phyloP scores from a whole-genome alignment of 257 asterid genomes.

The Phtheirospermum japonicum region DNA sequence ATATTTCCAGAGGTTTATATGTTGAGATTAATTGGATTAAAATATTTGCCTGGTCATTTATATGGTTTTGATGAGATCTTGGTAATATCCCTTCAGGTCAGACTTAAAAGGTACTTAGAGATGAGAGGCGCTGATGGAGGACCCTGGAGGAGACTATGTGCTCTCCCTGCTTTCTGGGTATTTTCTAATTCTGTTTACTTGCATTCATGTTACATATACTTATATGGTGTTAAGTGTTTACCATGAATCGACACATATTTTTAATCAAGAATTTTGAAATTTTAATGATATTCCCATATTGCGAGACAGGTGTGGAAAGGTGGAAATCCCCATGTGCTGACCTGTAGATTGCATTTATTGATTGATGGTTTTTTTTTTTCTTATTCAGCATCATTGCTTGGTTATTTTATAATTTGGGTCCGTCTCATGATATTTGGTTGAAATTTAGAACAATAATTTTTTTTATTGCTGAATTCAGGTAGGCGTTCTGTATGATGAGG shows the following conservation, averaged over 20 bases:
- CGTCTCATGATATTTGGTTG: too few relatives aligned
- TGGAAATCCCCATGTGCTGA: background rate
- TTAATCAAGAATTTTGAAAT: background rate
- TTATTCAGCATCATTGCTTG: too few relatives aligned
- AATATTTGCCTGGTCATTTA: background rate
- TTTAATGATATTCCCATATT: too few relatives aligned
- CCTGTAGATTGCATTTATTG: conserved; percentile 5
- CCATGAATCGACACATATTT: too few relatives aligned
- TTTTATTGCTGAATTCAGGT: conserved; percentile 44
- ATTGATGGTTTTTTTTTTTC: background rate
- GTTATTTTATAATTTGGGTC: too few relatives aligned
- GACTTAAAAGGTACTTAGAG: conserved; percentile 96
- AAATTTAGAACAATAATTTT: background rate
- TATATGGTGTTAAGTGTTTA: too few relatives aligned
- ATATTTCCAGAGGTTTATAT: conserved; percentile 88
- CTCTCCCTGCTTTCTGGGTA: conserved; percentile 98
- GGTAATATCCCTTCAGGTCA: conserved; percentile 52
- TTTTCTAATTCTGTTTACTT: conserved; percentile 11
- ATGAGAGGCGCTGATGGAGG: conserved; percentile 99
- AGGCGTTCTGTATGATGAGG: conserved; percentile 84
- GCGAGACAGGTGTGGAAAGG: too few relatives aligned
- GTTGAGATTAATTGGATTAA: conserved; percentile 28
- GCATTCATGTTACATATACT: background rate
- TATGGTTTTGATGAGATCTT: conserved; percentile 24
- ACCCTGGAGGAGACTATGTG: conserved; percentile 98